Percentiles rank a stretch among this genome's conserved stretches.
Evolutionary conservation across 208 protist species (phyloP).

Genomic region (Wallacemonas sp.): DNA sequence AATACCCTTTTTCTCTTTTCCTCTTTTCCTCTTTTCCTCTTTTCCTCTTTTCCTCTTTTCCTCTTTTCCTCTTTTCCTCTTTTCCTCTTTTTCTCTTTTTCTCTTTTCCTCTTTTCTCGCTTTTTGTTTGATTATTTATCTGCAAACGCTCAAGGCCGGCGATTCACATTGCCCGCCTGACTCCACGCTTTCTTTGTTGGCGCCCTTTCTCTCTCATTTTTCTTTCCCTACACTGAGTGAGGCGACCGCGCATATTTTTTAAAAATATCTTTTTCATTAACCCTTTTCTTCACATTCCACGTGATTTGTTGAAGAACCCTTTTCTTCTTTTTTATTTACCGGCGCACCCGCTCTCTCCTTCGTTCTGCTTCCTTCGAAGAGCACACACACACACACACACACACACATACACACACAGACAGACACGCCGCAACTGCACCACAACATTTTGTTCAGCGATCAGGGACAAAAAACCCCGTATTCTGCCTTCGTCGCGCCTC

Average conservation of each 20-base stretch:
- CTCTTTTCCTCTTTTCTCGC: background rate
- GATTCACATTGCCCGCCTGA: background rate
- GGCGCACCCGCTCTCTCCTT: background rate
- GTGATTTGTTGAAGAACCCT: conserved; percentile 4
- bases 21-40: background rate
- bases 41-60: background rate
- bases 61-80: background rate
- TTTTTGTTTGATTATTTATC: background rate
- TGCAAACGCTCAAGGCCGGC: too few species aligned
- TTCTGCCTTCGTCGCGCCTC: too few species aligned
- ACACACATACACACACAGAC: too few species aligned
- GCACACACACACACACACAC: too few species aligned
- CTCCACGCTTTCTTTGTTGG: background rate
- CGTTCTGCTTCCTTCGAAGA: background rate
- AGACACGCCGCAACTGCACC: too few species aligned
- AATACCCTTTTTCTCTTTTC: background rate
- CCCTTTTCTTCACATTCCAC: conserved; percentile 12
- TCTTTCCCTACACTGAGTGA: background rate
- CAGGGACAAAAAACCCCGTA: too few species aligned
- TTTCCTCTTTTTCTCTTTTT: background rate
- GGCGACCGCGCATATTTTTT: background rate
- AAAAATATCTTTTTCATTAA: background rate
- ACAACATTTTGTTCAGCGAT: too few species aligned
- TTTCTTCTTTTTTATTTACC: background rate
- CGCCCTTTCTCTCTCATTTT: background rate